Evolutionary conservation across 2,329 filamentous ascomycete genomes (phyloP).

Genomic region (Emmonsia crescens): DNA sequence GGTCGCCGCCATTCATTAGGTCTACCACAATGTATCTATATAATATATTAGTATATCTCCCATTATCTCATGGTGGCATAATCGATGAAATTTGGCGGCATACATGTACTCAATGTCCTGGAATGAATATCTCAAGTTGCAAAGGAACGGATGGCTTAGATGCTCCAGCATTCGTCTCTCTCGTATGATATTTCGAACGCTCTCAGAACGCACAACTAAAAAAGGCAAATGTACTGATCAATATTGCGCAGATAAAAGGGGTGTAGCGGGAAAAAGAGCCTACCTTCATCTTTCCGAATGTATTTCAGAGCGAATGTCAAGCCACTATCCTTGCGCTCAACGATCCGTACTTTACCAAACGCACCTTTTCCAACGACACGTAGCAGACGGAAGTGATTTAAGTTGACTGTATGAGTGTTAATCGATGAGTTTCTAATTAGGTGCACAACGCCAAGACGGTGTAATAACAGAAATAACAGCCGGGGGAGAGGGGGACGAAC

Average conservation of each 20-base stretch:
- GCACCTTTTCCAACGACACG: conserved; percentile 95
- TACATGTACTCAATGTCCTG: conserved; percentile 99
- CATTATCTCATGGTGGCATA: background rate
- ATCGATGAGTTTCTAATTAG: conserved; percentile 5
- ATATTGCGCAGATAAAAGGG: background rate
- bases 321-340: conserved; percentile 91
- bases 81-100: conserved; percentile 25
- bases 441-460: conserved; percentile 1
- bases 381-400: conserved; percentile 92
- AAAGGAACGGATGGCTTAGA: conserved; percentile 94
- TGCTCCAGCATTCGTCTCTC: conserved; percentile 97
- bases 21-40: conserved; percentile 82
- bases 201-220: conserved; percentile 89
- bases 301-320: conserved; percentile 96
- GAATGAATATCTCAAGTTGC: conserved; percentile 97
- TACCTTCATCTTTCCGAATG: conserved; percentile 96
- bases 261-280: conserved; percentile 17
- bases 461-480: conserved; percentile 1
- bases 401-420: conserved; percentile 55
- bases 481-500: conserved; percentile 41
- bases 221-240: conserved; percentile 20
- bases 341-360: conserved; percentile 97
- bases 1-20: conserved; percentile 92
- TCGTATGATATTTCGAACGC: conserved; percentile 94
- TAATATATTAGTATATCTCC: conserved; percentile 17